phyloP scores from a whole-genome alignment of 345 rosid genomes.

The Nephelium lappaceum region DNA sequence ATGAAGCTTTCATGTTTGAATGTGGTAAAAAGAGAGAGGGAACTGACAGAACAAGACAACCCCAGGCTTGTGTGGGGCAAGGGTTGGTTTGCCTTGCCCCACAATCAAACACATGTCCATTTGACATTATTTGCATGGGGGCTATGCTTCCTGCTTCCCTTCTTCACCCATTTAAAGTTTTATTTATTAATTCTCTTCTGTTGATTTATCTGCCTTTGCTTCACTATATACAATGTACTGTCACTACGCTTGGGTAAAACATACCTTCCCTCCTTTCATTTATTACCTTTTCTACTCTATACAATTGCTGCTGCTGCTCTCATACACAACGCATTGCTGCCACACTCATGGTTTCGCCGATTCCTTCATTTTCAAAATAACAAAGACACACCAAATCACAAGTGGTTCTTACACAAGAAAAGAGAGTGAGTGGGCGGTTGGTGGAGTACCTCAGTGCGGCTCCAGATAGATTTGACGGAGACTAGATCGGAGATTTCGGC shows the following conservation, averaged over 20 bases:
- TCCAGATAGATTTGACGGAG: too few relatives aligned
- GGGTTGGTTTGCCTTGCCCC: constrained; percentile 11
- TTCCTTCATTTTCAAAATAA: too few relatives aligned
- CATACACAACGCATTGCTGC: too few relatives aligned
- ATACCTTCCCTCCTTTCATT: background rate
- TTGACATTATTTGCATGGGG: background rate
- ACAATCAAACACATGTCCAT: background rate
- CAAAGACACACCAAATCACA: too few relatives aligned
- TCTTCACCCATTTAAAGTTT: background rate
- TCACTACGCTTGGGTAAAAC: background rate
- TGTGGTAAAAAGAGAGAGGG: constrained; percentile 15
- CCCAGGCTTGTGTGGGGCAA: constrained; percentile 43
- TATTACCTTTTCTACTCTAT: background rate
- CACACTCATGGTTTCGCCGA: too few relatives aligned
- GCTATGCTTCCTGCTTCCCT: background rate
- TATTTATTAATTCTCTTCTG: background rate
- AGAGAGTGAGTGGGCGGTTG: too few relatives aligned
- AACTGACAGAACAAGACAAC: constrained; percentile 42
- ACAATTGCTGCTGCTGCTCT: too few relatives aligned
- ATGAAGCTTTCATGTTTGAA: too few relatives aligned
- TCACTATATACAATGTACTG: background rate
- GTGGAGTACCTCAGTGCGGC: too few relatives aligned
- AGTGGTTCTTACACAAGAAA: too few relatives aligned
- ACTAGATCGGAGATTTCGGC: too few relatives aligned
- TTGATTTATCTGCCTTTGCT: too few relatives aligned